Evolutionary conservation across 495 filamentous ascomycete species (phyloP).

Genomic region (Penicillium psychrofluorescens): DNA sequence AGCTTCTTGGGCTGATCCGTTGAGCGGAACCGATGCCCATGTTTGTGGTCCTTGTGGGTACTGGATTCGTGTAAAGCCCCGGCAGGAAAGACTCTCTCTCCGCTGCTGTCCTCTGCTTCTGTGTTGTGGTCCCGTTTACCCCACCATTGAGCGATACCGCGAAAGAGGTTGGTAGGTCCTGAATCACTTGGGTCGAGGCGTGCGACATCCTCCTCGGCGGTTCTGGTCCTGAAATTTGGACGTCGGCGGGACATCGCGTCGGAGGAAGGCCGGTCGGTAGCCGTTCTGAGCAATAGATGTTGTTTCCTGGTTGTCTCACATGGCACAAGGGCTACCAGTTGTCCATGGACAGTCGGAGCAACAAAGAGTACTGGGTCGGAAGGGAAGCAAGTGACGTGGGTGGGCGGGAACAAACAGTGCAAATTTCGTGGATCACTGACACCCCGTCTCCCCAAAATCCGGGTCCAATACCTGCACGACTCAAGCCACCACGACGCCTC

Average conservation of each 20-base stretch:
- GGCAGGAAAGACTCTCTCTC: slow-evolving; percentile 6
- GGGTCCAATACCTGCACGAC: too few species aligned
- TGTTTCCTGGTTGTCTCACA: neutral
- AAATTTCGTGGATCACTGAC: slow-evolving; percentile 14
- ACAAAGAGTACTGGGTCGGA: neutral
- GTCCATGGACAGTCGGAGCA: neutral
- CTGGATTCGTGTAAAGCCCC: slow-evolving; percentile 24
- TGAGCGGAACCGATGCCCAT: slow-evolving; percentile 35
- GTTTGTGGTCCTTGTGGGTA: slow-evolving; percentile 26
- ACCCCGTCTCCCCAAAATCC: neutral
- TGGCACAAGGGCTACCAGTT: too few species aligned
- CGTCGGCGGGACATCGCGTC: slow-evolving; percentile 31
- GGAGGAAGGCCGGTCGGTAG: slow-evolving; percentile 11
- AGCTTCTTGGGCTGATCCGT: slow-evolving; percentile 54
- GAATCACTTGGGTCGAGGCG: slow-evolving; percentile 39
- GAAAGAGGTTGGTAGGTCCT: slow-evolving; percentile 15
- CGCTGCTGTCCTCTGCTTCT: slow-evolving; percentile 1
- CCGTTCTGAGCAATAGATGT: slow-evolving; percentile 2
- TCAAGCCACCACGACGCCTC: too few species aligned
- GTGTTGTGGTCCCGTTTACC: slow-evolving; percentile 4
- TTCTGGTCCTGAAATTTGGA: slow-evolving; percentile 47
- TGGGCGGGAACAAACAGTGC: slow-evolving; percentile 24
- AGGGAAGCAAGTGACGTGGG: slow-evolving; percentile 11
- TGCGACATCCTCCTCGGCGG: slow-evolving; percentile 47
- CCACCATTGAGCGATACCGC: slow-evolving; percentile 24